Evolutionary conservation across 108 stramenopile species (phyloP).

Genomic region (Conticribra weissflogii): DNA sequence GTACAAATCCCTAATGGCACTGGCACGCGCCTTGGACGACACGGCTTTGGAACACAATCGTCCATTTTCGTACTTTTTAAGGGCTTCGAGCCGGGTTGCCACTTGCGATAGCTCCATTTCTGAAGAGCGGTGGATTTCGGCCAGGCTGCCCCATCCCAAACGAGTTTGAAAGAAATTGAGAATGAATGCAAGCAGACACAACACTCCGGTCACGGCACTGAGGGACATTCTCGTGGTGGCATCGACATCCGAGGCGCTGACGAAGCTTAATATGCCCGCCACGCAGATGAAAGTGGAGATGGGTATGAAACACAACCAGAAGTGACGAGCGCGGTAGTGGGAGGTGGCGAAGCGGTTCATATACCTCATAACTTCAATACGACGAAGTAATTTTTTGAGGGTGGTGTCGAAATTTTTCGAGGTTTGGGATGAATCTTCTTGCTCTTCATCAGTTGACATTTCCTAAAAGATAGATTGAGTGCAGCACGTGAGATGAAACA

Average conservation of each 20-base stretch:
- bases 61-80: constrained; percentile 20
- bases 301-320: constrained; percentile 44
- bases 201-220: constrained; percentile 13
- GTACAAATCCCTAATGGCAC: constrained; percentile 32
- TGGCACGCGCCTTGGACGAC: constrained; percentile 22
- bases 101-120: constrained; percentile 31
- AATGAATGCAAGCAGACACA: constrained; percentile 21
- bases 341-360: constrained; percentile 26
- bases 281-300: constrained; percentile 32
- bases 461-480: not conserved
- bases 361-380: constrained; percentile 32
- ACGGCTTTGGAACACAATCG: constrained; percentile 16
- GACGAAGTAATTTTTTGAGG: constrained; percentile 22
- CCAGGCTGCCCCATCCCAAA: constrained; percentile 33
- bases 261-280: constrained; percentile 23
- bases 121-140: constrained; percentile 22
- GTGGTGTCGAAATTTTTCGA: constrained; percentile 28
- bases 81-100: constrained; percentile 21
- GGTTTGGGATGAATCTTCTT: constrained; percentile 8
- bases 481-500: not conserved
- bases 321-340: constrained; percentile 44
- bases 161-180: constrained; percentile 30
- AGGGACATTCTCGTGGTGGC: constrained; percentile 9
- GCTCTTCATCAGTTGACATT: not conserved
- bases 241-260: constrained; percentile 20